phyloP scores from a whole-genome alignment of 2,329 filamentous ascomycete genomes.

The Diaporthe australafricana region DNA sequence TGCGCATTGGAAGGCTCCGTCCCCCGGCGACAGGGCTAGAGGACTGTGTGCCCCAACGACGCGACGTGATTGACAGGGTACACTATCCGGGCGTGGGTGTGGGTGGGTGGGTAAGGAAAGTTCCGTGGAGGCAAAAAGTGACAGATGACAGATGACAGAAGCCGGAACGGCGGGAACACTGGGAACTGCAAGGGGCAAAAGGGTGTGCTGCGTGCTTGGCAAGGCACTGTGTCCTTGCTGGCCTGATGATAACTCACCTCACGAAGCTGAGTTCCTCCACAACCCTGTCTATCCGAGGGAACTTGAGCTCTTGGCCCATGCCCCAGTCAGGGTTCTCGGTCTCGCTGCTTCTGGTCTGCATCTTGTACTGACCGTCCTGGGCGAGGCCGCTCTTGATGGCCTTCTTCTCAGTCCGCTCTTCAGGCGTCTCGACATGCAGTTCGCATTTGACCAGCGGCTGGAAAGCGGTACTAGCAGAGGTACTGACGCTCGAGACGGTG shows the following conservation, averaged over 20 bases:
- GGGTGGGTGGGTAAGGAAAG: background rate
- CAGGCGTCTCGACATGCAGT: constrained; percentile 78
- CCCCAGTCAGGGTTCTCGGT: constrained; percentile 75
- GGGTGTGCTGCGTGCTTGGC: constrained; percentile 1
- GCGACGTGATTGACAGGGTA: constrained; percentile 6
- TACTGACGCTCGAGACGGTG: constrained; percentile 57
- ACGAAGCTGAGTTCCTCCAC: constrained; percentile 79
- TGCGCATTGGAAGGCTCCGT: background rate
- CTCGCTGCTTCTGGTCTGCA: constrained; percentile 64
- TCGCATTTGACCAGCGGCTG: constrained; percentile 83
- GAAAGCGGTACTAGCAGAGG: constrained; percentile 60
- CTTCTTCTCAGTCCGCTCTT: constrained; percentile 49
- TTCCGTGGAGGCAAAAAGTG: background rate
- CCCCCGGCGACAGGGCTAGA: constrained; percentile 1
- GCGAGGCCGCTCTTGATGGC: constrained; percentile 57
- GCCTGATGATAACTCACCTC: constrained; percentile 63
- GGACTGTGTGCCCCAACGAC: constrained; percentile 12
- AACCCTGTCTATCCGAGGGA: constrained; percentile 60
- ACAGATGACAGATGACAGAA: constrained; percentile 23
- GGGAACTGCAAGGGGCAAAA: constrained; percentile 28
- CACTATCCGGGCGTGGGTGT: background rate
- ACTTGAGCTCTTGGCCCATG: constrained; percentile 64
- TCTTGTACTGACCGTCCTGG: constrained; percentile 70
- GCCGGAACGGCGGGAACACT: constrained; percentile 11
- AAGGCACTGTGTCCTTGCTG: constrained; percentile 4